Base-by-base conservation (phyloP, 1,284 basidiomycete genomes). In the Apiotrichum gracile region DNA sequence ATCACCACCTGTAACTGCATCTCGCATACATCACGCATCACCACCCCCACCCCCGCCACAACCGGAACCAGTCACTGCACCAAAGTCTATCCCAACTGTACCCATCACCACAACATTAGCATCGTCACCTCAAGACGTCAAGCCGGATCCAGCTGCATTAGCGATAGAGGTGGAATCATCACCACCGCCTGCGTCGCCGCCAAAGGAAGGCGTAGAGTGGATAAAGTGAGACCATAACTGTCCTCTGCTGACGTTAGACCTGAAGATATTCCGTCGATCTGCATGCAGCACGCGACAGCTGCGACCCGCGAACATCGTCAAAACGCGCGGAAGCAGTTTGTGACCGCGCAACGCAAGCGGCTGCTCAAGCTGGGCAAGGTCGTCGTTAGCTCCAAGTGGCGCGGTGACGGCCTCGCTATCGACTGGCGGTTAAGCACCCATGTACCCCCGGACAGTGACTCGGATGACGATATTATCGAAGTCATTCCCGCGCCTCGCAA, bases 351-450 rank as follows among this genome's bases (percentile, higher is more conserved):
- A 24, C 29, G 26, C 12, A 14, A 1, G 3, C 14, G 40, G 41
- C 25, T 54, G 16, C 3, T 1, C 1, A 10, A 19, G 13, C n/a
- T 40, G 7, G 47, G 52, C 16, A 44, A 45, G 29, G 10, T 21
- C 1, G 27, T 43, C 1, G 21, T 19, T 4, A 17, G 19, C n/a
- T 38, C 35, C 13, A 48, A 49, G 35, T 54, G 52, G 52, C 52
- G 52, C 17, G 8, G 9, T 3, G 52, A 54, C 21, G 52, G 52
- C 12, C 24, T 53, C 2, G 51, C 45, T 8, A 25, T 48, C 21
- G 51, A 53, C 46, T 53, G 51, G 51, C 25, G 17, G 2, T 21
- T 31, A 13, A 42, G 9, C 6, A n/a, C 27, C 16, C 5, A 37
- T 17, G 26, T 7, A 9, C 42, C 29, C 16, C 34, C 22, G 8